Evolutionary conservation across 225 moss, liverwort and hornwort genomes (phyloP).

Genomic region (Physcomitrellopsis africana): DNA sequence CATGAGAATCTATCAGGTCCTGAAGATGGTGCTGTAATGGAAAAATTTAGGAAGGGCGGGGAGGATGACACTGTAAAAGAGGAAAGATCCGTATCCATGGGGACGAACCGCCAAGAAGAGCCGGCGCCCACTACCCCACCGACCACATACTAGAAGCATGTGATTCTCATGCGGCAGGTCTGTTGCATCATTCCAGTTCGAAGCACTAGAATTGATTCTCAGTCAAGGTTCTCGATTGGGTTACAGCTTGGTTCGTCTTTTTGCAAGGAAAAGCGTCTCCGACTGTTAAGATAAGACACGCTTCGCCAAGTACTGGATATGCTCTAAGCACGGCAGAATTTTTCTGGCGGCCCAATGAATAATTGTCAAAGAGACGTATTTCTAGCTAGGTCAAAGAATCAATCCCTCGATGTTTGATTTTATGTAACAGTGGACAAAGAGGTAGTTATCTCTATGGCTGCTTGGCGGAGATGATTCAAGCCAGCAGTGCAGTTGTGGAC

Average conservation of each 20-base stretch:
- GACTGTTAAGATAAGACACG: not conserved
- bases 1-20: slow-evolving; percentile 28
- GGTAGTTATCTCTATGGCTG: too few relatives aligned
- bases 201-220: not conserved
- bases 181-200: not conserved
- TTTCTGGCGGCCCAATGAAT: not conserved
- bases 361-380: too few relatives aligned
- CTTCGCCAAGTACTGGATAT: not conserved
- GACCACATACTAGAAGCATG: not conserved
- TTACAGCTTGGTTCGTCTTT: not conserved
- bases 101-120: slow-evolving; percentile 30
- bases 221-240: not conserved
- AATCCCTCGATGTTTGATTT: too few relatives aligned
- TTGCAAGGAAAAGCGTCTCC: not conserved
- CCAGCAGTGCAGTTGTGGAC: too few relatives aligned
- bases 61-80: slow-evolving; percentile 25
- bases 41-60: too few relatives aligned
- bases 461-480: too few relatives aligned
- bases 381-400: too few relatives aligned
- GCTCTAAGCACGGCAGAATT: not conserved
- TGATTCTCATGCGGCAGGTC: not conserved
- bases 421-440: too few relatives aligned
- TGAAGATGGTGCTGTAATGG: slow-evolving; percentile 3
- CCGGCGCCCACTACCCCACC: not conserved
- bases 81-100: slow-evolving; percentile 40